Conservation (phyloP, 768 basidiomycete species). For the Mycena venus region DNA sequence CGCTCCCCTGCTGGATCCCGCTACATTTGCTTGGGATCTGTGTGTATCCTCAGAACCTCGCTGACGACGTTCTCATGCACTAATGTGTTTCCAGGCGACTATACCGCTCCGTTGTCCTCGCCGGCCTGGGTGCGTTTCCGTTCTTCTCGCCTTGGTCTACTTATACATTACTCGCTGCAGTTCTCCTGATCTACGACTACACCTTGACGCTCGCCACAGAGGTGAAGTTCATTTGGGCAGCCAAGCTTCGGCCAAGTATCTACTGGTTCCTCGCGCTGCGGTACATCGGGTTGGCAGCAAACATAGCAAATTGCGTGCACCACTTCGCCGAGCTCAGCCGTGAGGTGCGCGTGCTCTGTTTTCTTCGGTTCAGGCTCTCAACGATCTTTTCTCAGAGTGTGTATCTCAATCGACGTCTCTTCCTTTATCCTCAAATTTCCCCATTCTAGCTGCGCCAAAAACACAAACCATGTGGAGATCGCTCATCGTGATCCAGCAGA, state of each 20-base stretch:
- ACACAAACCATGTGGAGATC: neutral
- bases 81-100: neutral
- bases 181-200: too few relatives aligned
- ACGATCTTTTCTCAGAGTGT: neutral
- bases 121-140: neutral
- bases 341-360: neutral
- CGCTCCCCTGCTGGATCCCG: too few relatives aligned
- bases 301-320: neutral
- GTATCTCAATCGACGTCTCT: neutral
- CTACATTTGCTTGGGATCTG: neutral
- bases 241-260: conserved; percentile 3
- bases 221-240: too few relatives aligned
- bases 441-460: conserved; percentile 2
- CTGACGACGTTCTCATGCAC: neutral
- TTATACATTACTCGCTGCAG: too few relatives aligned
- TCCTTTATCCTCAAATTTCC: neutral
- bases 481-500: neutral
- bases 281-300: conserved; percentile 1
- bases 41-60: neutral
- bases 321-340: neutral
- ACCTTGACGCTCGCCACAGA: too few relatives aligned
- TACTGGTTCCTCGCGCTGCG: neutral
- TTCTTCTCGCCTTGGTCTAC: neutral
- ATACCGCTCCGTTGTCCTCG: neutral
- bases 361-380: neutral